Evolutionary conservation across 257 asterid species (phyloP), one percentile per base, ranked within the genome.

Genomic region (Petunia secreta): DNA sequence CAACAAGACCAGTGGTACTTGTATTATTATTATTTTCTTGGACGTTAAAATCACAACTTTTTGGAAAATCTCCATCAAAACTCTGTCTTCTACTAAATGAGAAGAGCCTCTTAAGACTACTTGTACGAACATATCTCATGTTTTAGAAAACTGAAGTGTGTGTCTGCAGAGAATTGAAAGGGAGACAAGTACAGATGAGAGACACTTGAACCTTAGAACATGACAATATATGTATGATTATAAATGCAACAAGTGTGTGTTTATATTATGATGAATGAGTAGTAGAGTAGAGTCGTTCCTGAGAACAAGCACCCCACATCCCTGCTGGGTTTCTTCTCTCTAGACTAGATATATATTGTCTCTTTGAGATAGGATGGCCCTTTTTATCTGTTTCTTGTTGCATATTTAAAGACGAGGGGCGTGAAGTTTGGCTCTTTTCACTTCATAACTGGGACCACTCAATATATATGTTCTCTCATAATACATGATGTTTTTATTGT

Each of bases 121-220:
- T 83, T 63, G 91, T 86, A 78, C 92, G 89, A 43, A 90, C 89
- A 84, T 91, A 91, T 75, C 82, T 88, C 96, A 90, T 80, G 14
- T 54, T 37, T 58, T 50, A 11, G 9, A 57, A 67, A 81, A 64
- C 65, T 43, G 50, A n/a, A 1, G 62, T 48, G 39, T 58, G 10
- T 1, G 37, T 54, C 48, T 36, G 36, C 14, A 16, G 46, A 46
- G 46, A 73, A 50, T 73, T 34, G 25, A 25, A 73, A 52, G 57
- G 57, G 57, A 52, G 15, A 52, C 57, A 52, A 73, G 36, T 11
- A 11, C 62, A 50, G 46, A 73, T 50, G 78, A 73, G 25, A 73
- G 78, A 41, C 5, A 71, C 5, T 25, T 69, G 41, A 38, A 38
- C 4, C 11, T 13, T 65, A 65, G 73, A 65, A 65, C 4, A 25